A percentile compares a stretch with the other conserved stretches of the same genome.
These are phyloP conservation scores for Exophiala calicioides DNA, from an alignment of 2,329 filamentous ascomycete species.

Conservation along the genomic window DNA sequence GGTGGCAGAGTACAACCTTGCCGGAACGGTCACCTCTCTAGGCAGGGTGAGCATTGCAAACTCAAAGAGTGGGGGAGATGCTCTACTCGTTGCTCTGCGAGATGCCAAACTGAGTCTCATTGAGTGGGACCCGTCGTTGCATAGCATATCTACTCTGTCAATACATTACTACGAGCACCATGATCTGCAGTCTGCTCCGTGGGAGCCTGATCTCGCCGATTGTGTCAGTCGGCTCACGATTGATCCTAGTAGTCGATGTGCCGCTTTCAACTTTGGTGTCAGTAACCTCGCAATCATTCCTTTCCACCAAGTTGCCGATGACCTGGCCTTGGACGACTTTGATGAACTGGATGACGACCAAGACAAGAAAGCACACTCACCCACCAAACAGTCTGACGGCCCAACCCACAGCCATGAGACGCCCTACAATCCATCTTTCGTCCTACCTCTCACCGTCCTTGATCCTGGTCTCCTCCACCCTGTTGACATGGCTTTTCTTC, in stretches of 20 bases:
- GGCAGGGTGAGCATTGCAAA: constrained; percentile 72
- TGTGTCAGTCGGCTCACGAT: constrained; percentile 81
- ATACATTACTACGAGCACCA: constrained; percentile 99
- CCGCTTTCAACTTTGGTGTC: constrained; percentile 86
- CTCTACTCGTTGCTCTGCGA: constrained; percentile 78
- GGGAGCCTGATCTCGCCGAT: constrained; percentile 72
- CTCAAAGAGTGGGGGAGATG: constrained; percentile 78
- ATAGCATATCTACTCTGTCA: constrained; percentile 81
- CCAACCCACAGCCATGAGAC: constrained; percentile 50
- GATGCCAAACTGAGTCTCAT: constrained; percentile 91
- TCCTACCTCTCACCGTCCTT: constrained; percentile 83
- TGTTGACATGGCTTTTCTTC: constrained; percentile 85
- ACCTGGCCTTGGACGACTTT: constrained; percentile 81
- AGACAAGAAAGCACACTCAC: constrained; percentile 53
- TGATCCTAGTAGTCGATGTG: constrained; percentile 90
- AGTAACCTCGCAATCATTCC: constrained; percentile 91
- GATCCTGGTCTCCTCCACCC: constrained; percentile 86
- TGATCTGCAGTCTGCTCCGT: constrained; percentile 78
- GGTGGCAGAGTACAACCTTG: constrained; percentile 77
- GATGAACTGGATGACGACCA: constrained; percentile 80
- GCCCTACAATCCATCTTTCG: constrained; percentile 88
- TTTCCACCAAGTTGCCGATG: constrained; percentile 82
- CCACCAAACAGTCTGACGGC: constrained; percentile 39
- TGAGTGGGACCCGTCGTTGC: constrained; percentile 84
- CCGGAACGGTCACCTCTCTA: constrained; percentile 81